These are phyloP conservation scores for Dictyostelium capitatum DNA, from an alignment of 78 protist genomes.

Conservation along the genomic window DNA sequence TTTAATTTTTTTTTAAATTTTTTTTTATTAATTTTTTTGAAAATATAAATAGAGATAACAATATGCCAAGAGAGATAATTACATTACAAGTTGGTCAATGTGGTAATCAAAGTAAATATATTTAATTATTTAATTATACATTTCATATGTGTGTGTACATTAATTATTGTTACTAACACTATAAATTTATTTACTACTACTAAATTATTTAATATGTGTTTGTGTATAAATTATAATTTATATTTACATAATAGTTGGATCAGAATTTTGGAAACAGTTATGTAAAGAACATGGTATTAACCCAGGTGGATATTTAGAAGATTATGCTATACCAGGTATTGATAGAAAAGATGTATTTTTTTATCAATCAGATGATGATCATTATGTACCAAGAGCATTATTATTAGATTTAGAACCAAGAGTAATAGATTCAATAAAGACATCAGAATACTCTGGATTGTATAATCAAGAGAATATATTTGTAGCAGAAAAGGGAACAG, in stretches of 20 bases:
- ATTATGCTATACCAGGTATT: constrained; percentile 78
- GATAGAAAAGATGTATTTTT: constrained; percentile 99
- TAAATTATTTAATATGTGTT: neutral
- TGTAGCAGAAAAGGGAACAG: constrained; percentile 90
- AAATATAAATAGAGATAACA: neutral
- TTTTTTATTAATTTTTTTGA: neutral
- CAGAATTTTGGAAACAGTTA: constrained; percentile 98
- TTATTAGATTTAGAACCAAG: constrained; percentile 99
- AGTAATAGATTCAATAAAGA: constrained; percentile 90
- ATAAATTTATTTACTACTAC: too few species aligned
- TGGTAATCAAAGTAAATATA: constrained; percentile 97
- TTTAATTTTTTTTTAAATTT: neutral
- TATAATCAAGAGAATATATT: constrained; percentile 97
- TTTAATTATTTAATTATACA: too few species aligned
- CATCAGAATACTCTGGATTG: constrained; percentile 71
- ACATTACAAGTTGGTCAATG: constrained; percentile 99
- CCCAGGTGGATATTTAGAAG: constrained; percentile 94
- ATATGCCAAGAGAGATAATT: constrained; percentile 97
- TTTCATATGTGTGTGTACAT: too few species aligned
- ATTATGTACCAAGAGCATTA: constrained; percentile 98
- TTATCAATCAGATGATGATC: constrained; percentile 99
- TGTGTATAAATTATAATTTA: neutral
- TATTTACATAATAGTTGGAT: constrained; percentile 89
- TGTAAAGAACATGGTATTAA: constrained; percentile 99
- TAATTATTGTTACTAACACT: too few species aligned